Conservation (phyloP, 2,329 filamentous ascomycete species). For the Cladosporium sp. region DNA sequence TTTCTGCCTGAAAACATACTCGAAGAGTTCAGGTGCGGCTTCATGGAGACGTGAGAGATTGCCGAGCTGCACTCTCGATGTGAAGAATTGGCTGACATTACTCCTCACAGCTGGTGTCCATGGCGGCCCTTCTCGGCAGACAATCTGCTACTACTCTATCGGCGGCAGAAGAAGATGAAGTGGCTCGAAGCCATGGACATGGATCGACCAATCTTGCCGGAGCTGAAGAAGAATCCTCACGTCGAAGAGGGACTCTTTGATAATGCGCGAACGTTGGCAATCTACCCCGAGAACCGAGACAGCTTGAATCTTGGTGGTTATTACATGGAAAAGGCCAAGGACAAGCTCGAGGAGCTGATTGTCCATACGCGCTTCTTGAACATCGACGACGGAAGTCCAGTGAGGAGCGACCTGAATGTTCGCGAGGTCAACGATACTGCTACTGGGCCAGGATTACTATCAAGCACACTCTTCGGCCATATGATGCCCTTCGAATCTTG, state of each 20-base stretch:
- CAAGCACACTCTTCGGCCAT: constrained; percentile 47
- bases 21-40: constrained; percentile 45
- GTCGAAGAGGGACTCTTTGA: constrained; percentile 43
- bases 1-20: constrained; percentile 51
- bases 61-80: constrained; percentile 20
- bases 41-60: constrained; percentile 18
- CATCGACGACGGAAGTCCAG: constrained; percentile 35
- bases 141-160: constrained; percentile 49
- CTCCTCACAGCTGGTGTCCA: constrained; percentile 45
- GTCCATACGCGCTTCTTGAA: constrained; percentile 49
- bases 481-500: constrained; percentile 50
- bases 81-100: constrained; percentile 24
- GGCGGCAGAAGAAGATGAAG: constrained; percentile 50
- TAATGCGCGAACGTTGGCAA: constrained; percentile 45
- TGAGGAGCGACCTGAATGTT: constrained; percentile 24
- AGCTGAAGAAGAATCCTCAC: constrained; percentile 44
- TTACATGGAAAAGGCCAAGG: constrained; percentile 44
- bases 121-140: constrained; percentile 51
- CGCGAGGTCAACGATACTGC: constrained; percentile 50
- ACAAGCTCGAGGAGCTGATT: constrained; percentile 47
- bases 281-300: constrained; percentile 49
- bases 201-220: constrained; percentile 43
- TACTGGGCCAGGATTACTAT: constrained; percentile 49
- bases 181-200: constrained; percentile 51
- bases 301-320: constrained; percentile 47